Conservation (phyloP, 352 stramenopile genomes). For the Phytophthora agathidicida region DNA sequence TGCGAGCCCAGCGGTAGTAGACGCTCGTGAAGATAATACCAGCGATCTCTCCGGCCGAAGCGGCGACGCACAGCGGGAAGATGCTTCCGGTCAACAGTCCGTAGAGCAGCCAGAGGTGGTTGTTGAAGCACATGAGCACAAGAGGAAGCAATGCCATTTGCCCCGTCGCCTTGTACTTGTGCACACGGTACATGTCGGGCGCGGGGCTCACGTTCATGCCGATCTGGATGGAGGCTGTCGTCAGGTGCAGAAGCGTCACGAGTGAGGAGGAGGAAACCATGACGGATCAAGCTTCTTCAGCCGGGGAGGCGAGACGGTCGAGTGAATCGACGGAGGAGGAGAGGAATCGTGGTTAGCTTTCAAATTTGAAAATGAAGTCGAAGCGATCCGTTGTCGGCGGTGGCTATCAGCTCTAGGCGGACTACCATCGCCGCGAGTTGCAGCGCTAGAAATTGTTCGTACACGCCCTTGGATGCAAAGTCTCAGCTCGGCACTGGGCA, state of each 20-base stretch:
- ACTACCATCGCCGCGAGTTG: background rate
- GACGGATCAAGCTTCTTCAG: constrained; percentile 23
- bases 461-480: constrained; percentile 12
- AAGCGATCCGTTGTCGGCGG: background rate
- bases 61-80: constrained; percentile 34
- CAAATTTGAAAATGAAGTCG: constrained; percentile 34
- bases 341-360: constrained; percentile 29
- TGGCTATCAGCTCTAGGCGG: too few relatives aligned
- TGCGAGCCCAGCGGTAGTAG: constrained; percentile 29
- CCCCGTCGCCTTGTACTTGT: constrained; percentile 35
- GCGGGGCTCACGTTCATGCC: constrained; percentile 42
- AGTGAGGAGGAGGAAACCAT: constrained; percentile 32
- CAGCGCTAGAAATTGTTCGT: constrained; percentile 12
- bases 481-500: constrained; percentile 20
- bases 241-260: constrained; percentile 31
- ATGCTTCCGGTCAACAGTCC: constrained; percentile 31
- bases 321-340: constrained; percentile 13
- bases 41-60: constrained; percentile 21
- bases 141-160: constrained; percentile 47
- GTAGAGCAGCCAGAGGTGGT: constrained; percentile 48
- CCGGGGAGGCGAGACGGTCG: constrained; percentile 35
- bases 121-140: constrained; percentile 52
- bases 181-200: constrained; percentile 32
- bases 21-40: constrained; percentile 29
- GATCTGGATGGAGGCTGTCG: constrained; percentile 39